A percentile compares a stretch with the other conserved stretches of the same genome.
Evolutionary conservation across 2,329 filamentous ascomycete species (phyloP).

Genomic region (Aschersonia sp.): DNA sequence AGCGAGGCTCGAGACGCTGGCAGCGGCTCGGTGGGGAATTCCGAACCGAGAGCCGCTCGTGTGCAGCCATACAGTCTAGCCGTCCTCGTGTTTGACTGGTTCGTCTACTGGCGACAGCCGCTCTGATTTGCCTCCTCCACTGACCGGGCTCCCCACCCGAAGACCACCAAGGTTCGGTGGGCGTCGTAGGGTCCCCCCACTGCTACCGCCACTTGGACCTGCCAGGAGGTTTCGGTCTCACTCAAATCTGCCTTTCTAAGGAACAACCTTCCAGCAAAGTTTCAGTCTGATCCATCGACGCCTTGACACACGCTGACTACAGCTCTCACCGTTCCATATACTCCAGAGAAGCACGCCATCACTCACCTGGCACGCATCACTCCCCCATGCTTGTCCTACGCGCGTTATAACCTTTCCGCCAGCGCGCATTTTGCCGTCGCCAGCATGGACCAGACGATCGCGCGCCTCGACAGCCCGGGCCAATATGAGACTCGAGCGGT

Average conservation of each 20-base stretch:
- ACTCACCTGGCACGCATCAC: not conserved
- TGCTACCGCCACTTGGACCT: not conserved
- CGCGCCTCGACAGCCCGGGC: slow-evolving; percentile 1
- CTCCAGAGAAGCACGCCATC: slow-evolving; percentile 3
- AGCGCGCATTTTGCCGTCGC: not conserved
- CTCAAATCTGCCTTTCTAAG: not conserved
- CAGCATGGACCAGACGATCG: slow-evolving; percentile 1
- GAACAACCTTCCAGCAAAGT: not conserved
- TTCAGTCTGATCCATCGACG: not conserved
- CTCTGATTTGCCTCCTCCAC: not conserved
- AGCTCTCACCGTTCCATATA: not conserved
- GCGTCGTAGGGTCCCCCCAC: not conserved
- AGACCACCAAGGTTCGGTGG: not conserved
- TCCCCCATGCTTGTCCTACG: not conserved
- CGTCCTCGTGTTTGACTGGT: not conserved
- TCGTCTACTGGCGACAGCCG: not conserved
- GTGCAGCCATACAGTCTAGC: not conserved
- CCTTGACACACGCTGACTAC: not conserved
- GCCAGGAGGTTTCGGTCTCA: not conserved
- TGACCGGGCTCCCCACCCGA: not conserved
- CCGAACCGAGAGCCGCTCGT: not conserved
- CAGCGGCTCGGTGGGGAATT: not conserved
- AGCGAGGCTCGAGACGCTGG: not conserved
- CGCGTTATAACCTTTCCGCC: not conserved
- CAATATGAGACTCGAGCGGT: slow-evolving; percentile 1